Evolutionary conservation across 768 basidiomycete species (phyloP).

Genomic region (Crassisporium funariophilum): DNA sequence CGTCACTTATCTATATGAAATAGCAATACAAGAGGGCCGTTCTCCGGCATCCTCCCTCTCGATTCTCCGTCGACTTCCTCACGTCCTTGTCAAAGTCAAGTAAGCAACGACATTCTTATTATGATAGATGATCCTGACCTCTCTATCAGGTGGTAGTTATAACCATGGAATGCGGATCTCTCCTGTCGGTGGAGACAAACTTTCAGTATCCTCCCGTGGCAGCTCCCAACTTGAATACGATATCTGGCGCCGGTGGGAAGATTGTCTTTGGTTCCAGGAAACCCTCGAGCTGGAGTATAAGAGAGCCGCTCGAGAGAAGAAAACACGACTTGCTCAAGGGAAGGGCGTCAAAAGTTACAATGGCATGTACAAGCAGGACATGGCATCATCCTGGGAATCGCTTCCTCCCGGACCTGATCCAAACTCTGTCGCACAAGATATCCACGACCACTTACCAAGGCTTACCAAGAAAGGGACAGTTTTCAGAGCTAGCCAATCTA

Average conservation of each 20-base stretch:
- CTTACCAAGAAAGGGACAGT: constrained; percentile 72
- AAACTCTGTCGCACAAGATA: constrained; percentile 65
- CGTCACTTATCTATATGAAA: background rate
- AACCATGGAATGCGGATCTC: constrained; percentile 66
- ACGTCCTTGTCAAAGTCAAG: constrained; percentile 57
- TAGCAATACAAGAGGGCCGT: constrained; percentile 68
- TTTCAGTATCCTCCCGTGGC: constrained; percentile 40
- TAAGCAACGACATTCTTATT: constrained; percentile 23
- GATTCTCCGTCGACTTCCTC: constrained; percentile 62
- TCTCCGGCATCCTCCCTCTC: constrained; percentile 55
- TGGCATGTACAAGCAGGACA: constrained; percentile 67
- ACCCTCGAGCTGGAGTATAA: constrained; percentile 66
- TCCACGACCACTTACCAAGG: constrained; percentile 66
- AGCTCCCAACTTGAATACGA: constrained; percentile 57
- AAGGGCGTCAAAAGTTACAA: constrained; percentile 75
- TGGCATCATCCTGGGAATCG: constrained; percentile 83
- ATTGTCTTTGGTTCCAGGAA: constrained; percentile 78
- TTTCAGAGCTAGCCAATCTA: constrained; percentile 71
- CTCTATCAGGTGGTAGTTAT: constrained; percentile 46
- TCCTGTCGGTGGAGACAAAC: constrained; percentile 41
- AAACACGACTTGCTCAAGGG: constrained; percentile 63
- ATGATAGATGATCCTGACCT: constrained; percentile 12
- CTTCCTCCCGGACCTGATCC: constrained; percentile 84
- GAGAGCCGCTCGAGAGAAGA: constrained; percentile 65
- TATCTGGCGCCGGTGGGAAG: constrained; percentile 82